Percentiles rank a stretch among this genome's conserved stretches.
These are phyloP conservation scores for Irpex sp. DNA, from an alignment of 1,284 basidiomycete genomes.

Conservation along the genomic window DNA sequence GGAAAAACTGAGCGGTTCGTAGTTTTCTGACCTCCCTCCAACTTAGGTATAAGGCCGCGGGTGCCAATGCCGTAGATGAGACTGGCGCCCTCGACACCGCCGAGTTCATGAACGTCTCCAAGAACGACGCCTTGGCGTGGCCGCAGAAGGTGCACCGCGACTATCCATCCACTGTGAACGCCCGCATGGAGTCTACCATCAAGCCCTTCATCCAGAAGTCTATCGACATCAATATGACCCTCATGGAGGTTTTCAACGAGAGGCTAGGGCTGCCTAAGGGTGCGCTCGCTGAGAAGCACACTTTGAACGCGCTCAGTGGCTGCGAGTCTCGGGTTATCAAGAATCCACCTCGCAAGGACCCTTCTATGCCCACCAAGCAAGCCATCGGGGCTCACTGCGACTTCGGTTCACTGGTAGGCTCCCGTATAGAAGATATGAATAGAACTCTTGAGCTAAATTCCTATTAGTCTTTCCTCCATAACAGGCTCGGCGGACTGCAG, in stretches of 20 bases:
- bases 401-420: constrained; percentile 31
- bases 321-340: constrained; percentile 37
- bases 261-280: constrained; percentile 29
- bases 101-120: constrained; percentile 28
- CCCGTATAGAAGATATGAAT: background rate
- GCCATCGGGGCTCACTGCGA: constrained; percentile 35
- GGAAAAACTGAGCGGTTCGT: background rate
- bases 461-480: constrained; percentile 55
- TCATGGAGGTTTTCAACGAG: constrained; percentile 31
- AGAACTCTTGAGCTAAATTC: too few relatives aligned
- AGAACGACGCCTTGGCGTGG: constrained; percentile 27
- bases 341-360: constrained; percentile 23
- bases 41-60: constrained; percentile 30
- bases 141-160: constrained; percentile 26
- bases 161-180: constrained; percentile 30
- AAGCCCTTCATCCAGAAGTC: constrained; percentile 31
- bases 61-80: constrained; percentile 30
- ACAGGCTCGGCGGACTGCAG: constrained; percentile 69
- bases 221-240: constrained; percentile 29
- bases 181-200: constrained; percentile 29
- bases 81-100: constrained; percentile 29
- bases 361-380: constrained; percentile 19
- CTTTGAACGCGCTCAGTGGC: constrained; percentile 29
- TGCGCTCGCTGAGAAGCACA: constrained; percentile 27
- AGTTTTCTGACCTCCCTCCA: background rate